Base-by-base conservation (phyloP, 2,329 filamentous ascomycete species). In the Colletotrichum noveboracense region DNA sequence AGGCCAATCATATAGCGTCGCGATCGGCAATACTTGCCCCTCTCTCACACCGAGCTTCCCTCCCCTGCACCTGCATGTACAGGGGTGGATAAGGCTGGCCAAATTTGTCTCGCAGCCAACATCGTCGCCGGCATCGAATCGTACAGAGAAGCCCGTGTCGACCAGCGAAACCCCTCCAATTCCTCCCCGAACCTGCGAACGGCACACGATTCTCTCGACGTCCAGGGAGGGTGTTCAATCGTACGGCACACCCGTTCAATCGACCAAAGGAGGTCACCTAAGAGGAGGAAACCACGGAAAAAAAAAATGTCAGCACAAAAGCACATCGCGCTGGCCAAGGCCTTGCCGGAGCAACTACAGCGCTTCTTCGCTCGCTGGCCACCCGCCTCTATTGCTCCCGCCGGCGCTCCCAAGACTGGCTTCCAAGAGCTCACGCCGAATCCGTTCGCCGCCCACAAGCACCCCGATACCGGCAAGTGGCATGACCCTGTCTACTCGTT, bases 291-390 rank as follows among this genome's bases (percentile, higher is more conserved):
- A 52, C n/a, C 12, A 67, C 60, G 32, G 56, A 3, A 12, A n/a
- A 26, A 26, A 21, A 36, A 68, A 48, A 77, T 77, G 76, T 58
- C 70, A 24, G 32, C 61, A 10, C 71, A 77, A 73, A 79, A 86
- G 66, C 86, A 88, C 78, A 83, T 92, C 78, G 86, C 88, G 80
- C 89, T 95, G 74, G 94, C 94, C 76, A 91, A 93, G 85, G 88
- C 91, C 78, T 92, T 98, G 55, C 97, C 96, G 10, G 88, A 91
- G 70, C 93, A 93, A 55, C 91, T 99, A 61, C 91, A 94, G 82
- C 92, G 93, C 81, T 98, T 99, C 90, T 94, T 99, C 85, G 94
- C 94, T 73, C 94, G 94, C 78, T 98, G 96, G 85, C 97, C 97
- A 56, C 96, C 96, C 64, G 90, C 87, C 68, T 85, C 90, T 79